Evolutionary conservation across 305 asterid species (phyloP), one percentile per base, ranked within the genome.

Genomic region (Solanum hybrid): DNA sequence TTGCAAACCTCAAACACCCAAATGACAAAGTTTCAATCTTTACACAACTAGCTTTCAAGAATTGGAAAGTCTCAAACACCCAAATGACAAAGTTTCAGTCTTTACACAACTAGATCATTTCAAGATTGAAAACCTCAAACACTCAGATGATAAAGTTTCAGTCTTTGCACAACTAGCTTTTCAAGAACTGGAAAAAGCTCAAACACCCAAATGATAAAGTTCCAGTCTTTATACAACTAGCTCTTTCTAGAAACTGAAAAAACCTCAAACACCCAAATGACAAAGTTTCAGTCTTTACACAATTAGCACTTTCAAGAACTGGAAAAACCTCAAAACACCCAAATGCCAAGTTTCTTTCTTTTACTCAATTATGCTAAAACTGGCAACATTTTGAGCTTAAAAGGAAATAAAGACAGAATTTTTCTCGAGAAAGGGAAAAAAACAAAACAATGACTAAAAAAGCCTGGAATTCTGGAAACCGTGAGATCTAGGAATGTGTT

Each of bases 401-500:
- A 90, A 89, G 90, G 90, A 86, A 86, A 82, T 89, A 7, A 75
- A 75, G 80, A 87, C 86, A 88, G 89, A 91, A 89, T 69, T 87
- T 92, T 91, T 92, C 91, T 92, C 88, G 94, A 93, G 89, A 90
- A 91, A 89, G 90, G 87, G 10, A 34, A 78, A 20, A 36, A 22
- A 78, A 10, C 51, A 35, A 78, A 5, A 10, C 31, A 78, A 22
- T 35, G 20, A 36, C 56, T 11, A 35, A 10, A 35, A 71, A 94
- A 75, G 88, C 91, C 91, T 90, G 94, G 90, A 93, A 92, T 90
- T 93, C 92, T 88, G 91, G 60, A 51, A 89, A 89, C 90, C 91
- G 94, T 91, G 98, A 95, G 97, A 96, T 94, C 95, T 94, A 96
- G 90, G 94, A 94, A 88, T 79, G 90, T 40, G 38, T 51, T 88